Percentiles rank a stretch among this genome's conserved stretches.
These are phyloP conservation scores for Malassezia japonica DNA, from an alignment of 1,284 basidiomycete species.

Conservation along the genomic window DNA sequence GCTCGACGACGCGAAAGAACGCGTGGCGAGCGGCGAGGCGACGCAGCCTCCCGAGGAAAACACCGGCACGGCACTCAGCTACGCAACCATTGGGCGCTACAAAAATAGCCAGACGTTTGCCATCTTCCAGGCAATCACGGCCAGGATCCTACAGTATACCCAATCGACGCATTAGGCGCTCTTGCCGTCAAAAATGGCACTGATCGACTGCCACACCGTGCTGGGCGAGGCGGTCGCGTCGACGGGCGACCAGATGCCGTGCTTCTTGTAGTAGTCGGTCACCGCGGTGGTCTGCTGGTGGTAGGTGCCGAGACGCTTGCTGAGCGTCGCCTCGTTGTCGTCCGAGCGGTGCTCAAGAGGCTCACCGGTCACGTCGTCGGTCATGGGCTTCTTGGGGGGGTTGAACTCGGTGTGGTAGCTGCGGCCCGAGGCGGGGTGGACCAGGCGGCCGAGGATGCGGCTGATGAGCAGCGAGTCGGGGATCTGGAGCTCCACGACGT, in stretches of 20 bases:
- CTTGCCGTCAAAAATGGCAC: conserved; percentile 44
- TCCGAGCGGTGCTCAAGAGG: conserved; percentile 60
- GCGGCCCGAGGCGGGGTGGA: conserved; percentile 79
- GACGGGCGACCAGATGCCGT: conserved; percentile 60
- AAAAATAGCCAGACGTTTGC: conserved; percentile 36
- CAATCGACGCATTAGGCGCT: background rate
- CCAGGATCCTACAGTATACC: conserved; percentile 21
- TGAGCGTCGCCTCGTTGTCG: conserved; percentile 64
- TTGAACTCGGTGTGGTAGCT: conserved; percentile 93
- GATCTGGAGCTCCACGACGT: conserved; percentile 82
- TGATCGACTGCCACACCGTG: conserved; percentile 79
- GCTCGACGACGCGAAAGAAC: conserved; percentile 62
- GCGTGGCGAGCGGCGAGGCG: conserved; percentile 1
- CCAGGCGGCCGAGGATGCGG: conserved; percentile 87
- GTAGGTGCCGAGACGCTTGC: conserved; percentile 76
- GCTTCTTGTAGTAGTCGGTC: conserved; percentile 88
- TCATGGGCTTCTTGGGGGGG: conserved; percentile 89
- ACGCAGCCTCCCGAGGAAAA: background rate
- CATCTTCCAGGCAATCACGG: conserved; percentile 38
- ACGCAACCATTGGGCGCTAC: conserved; percentile 38
- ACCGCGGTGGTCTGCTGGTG: conserved; percentile 90
- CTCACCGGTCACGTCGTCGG: conserved; percentile 89
- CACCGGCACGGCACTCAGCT: conserved; percentile 28
- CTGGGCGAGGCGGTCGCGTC: conserved; percentile 86
- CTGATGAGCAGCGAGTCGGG: conserved; percentile 91